These are phyloP conservation scores for Grammothele lineata DNA, from an alignment of 768 basidiomycete species.

Conservation along the genomic window DNA sequence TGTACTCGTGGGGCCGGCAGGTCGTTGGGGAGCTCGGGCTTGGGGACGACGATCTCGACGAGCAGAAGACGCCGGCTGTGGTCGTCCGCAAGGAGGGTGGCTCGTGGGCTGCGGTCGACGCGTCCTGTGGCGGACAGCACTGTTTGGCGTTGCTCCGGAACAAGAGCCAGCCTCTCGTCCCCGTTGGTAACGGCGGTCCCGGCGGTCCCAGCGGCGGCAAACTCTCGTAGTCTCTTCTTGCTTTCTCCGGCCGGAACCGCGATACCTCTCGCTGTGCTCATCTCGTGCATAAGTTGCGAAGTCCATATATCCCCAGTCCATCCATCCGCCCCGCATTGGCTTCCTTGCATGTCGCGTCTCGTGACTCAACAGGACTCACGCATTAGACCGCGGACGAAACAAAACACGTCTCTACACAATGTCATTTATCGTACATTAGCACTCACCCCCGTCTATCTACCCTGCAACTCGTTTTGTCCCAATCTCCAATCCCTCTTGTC, in stretches of 20 bases:
- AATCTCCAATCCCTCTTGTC: too few relatives aligned
- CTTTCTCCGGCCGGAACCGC: too few relatives aligned
- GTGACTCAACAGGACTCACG: conserved; percentile 6
- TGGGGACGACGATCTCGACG: conserved; percentile 45
- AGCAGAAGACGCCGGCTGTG: conserved; percentile 57
- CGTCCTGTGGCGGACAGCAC: conserved; percentile 78
- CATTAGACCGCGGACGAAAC: neutral
- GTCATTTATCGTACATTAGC: neutral
- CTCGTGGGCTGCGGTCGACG: conserved; percentile 58
- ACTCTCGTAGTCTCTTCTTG: conserved; percentile 10
- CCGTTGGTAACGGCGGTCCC: neutral
- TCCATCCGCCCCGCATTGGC: neutral
- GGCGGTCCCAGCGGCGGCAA: conserved; percentile 7
- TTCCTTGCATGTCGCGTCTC: conserved; percentile 1
- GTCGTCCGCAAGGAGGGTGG: conserved; percentile 74
- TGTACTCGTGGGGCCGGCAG: conserved; percentile 80
- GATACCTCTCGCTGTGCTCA: too few relatives aligned
- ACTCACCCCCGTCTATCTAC: neutral
- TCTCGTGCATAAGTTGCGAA: conserved; percentile 6
- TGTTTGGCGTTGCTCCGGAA: conserved; percentile 69
- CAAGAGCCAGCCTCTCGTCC: conserved; percentile 30
- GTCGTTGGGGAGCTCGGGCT: conserved; percentile 69
- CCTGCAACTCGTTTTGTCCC: too few relatives aligned
- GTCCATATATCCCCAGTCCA: neutral
- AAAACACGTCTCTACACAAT: conserved; percentile 1